Evolutionary conservation across 257 asterid species (phyloP).

Genomic region (Solanum chilense): DNA sequence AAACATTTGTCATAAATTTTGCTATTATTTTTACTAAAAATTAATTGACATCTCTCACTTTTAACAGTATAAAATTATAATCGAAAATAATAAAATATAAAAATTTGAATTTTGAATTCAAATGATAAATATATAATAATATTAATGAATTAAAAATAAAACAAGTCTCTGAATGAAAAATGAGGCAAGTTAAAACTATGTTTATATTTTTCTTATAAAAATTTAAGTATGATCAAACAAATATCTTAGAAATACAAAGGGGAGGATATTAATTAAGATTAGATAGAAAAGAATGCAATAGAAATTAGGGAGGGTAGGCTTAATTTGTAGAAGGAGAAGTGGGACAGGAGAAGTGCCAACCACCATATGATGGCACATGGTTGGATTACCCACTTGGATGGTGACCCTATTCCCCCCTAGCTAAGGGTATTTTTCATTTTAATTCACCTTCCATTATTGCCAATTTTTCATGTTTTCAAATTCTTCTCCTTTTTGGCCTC

Average conservation of each 20-base stretch:
- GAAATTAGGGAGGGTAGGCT: background rate
- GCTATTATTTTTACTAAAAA: no score
- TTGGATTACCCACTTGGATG: slow-evolving; percentile 47
- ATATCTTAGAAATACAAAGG: background rate
- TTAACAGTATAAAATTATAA: no score
- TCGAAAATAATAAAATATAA: no score
- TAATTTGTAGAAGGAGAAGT: slow-evolving; percentile 18
- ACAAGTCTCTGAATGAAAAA: no score
- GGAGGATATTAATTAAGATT: background rate
- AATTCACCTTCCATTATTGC: slow-evolving; percentile 14
- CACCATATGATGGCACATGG: slow-evolving; percentile 96
- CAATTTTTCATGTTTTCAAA: background rate
- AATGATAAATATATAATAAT: no score
- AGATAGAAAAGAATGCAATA: background rate
- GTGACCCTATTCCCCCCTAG: slow-evolving; percentile 6
- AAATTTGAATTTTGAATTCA: no score
- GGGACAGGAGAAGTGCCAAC: slow-evolving; percentile 69
- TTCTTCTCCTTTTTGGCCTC: background rate
- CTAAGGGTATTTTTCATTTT: background rate
- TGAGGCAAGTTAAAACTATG: background rate
- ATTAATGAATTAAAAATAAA: no score
- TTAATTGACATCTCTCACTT: background rate
- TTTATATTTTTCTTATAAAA: no score
- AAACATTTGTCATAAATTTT: no score
- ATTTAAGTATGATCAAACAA: no score